Conservation (phyloP, 2,329 filamentous ascomycete genomes). For the Leptographium flavum region DNA sequence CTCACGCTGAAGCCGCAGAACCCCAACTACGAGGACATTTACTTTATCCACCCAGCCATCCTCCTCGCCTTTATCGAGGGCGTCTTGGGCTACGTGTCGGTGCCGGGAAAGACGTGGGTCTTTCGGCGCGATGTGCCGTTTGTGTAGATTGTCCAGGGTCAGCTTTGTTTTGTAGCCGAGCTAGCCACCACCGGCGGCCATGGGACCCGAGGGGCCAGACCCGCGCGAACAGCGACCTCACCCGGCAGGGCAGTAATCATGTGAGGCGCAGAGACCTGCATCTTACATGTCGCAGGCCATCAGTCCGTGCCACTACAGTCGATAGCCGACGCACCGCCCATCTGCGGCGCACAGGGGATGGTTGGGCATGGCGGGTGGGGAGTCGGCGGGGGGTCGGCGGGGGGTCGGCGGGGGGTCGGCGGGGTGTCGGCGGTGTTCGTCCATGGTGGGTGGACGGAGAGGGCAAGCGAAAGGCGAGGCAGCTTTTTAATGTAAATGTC, state of each 20-base stretch:
- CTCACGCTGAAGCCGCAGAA: slow-evolving; percentile 23
- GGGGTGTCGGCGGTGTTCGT: neutral
- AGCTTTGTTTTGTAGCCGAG: too few species aligned
- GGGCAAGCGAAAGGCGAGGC: too few species aligned
- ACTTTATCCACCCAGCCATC: slow-evolving; percentile 26
- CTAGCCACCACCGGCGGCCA: too few species aligned
- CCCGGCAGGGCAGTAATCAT: slow-evolving; percentile 44
- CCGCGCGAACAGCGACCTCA: slow-evolving; percentile 44
- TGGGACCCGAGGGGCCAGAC: slow-evolving; percentile 33
- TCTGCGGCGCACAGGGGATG: slow-evolving; percentile 43
- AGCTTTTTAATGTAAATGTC: too few species aligned
- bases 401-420: neutral
- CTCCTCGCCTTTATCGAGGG: slow-evolving; percentile 31
- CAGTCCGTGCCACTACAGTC: slow-evolving; percentile 48
- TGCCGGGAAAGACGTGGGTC: slow-evolving; percentile 8
- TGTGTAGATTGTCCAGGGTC: slow-evolving; percentile 25
- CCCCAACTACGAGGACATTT: slow-evolving; percentile 16
- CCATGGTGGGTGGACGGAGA: too few species aligned
- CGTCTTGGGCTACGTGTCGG: slow-evolving; percentile 28
- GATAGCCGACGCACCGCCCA: slow-evolving; percentile 41
- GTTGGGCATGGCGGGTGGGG: neutral
- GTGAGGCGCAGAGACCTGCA: slow-evolving; percentile 38
- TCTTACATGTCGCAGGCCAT: slow-evolving; percentile 38
- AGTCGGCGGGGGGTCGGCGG: neutral
- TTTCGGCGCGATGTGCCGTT: slow-evolving; percentile 5